Conservation (phyloP, 1,284 basidiomycete species). For the Rhodotorula sp. region DNA sequence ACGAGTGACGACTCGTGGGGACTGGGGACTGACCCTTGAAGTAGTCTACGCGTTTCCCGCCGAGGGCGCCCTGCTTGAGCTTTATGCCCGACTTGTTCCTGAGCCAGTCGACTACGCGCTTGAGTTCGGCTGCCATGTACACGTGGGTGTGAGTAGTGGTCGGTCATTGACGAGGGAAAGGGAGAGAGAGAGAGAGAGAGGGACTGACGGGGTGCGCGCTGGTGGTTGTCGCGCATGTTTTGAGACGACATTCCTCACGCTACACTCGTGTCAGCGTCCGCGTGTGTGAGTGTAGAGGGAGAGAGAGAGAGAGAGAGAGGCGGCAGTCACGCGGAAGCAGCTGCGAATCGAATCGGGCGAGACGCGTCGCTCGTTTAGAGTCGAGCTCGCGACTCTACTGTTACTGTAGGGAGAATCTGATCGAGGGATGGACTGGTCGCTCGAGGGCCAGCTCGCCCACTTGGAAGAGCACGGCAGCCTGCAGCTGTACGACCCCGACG, state of each 20-base stretch:
- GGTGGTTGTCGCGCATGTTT: slow-evolving; percentile 30
- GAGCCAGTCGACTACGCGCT: slow-evolving; percentile 78
- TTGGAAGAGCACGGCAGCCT: not conserved
- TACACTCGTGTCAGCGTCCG: not conserved
- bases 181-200: too few relatives aligned
- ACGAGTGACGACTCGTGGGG: slow-evolving; percentile 1
- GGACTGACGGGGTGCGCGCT: slow-evolving; percentile 30
- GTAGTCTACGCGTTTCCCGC: slow-evolving; percentile 94
- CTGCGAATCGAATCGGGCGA: not conserved
- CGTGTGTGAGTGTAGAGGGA: not conserved
- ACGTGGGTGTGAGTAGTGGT: not conserved
- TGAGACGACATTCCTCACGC: slow-evolving; percentile 5
- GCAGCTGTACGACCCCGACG: not conserved
- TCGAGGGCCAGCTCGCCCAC: slow-evolving; percentile 17
- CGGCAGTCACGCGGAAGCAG: not conserved
- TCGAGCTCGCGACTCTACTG: not conserved
- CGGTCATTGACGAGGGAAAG: not conserved
- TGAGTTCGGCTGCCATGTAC: slow-evolving; percentile 31
- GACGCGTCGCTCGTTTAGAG: not conserved
- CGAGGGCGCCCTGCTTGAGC: slow-evolving; percentile 80
- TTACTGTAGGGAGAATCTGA: not conserved
- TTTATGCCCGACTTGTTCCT: slow-evolving; percentile 84
- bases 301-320: not conserved
- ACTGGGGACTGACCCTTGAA: slow-evolving; percentile 77
- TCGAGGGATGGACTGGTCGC: slow-evolving; percentile 26